These are phyloP conservation scores for Cordyceps tenuipes DNA, from an alignment of 2,329 filamentous ascomycete species.

Conservation along the genomic window DNA sequence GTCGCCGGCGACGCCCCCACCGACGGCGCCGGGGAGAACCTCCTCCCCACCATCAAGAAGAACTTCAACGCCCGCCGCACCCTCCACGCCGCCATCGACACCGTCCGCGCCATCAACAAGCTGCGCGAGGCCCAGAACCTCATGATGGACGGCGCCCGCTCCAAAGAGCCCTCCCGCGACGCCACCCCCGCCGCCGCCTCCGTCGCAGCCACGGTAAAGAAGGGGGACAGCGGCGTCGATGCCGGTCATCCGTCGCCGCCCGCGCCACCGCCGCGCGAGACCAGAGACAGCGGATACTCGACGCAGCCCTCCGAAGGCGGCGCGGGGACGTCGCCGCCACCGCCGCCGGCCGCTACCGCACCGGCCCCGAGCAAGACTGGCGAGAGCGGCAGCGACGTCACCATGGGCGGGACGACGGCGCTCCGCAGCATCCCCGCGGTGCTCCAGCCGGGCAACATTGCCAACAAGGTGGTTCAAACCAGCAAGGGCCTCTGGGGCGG, in stretches of 20 bases:
- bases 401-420: conserved; percentile 39
- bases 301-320: conserved; percentile 26
- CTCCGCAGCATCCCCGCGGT: conserved; percentile 36
- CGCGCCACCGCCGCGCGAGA: conserved; percentile 9
- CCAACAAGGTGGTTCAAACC: conserved; percentile 53
- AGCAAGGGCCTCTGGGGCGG: conserved; percentile 54
- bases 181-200: conserved; percentile 3
- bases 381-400: conserved; percentile 31
- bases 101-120: conserved; percentile 63
- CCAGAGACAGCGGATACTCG: conserved; percentile 42
- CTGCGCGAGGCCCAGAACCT: conserved; percentile 53
- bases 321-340: neutral
- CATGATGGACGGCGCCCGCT: conserved; percentile 53
- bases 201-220: conserved; percentile 17
- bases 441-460: conserved; percentile 45
- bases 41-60: conserved; percentile 63
- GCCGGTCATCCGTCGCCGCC: conserved; percentile 17
- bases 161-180: conserved; percentile 40
- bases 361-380: neutral
- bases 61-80: conserved; percentile 65
- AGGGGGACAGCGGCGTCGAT: conserved; percentile 39
- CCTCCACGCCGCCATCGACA: conserved; percentile 62
- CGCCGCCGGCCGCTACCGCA: no score
- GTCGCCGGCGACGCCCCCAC: conserved; percentile 44
- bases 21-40: conserved; percentile 47